These are phyloP conservation scores for Sonneratia caseolaris DNA, from an alignment of 345 rosid species.

Conservation along the genomic window DNA sequence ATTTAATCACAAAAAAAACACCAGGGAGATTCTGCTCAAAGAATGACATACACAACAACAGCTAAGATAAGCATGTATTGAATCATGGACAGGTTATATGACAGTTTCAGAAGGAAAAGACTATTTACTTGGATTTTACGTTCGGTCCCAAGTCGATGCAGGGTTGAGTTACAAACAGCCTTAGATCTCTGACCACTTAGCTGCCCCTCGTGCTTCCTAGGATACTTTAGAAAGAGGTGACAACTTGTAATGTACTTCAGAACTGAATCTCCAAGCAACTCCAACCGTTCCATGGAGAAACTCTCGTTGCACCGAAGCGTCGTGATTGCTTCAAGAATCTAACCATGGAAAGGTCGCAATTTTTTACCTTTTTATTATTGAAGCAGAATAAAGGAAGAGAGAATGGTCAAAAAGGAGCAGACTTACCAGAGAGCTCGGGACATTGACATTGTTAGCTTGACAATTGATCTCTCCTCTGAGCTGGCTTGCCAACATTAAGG, in stretches of 20 bases:
- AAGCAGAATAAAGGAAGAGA: constrained; percentile 3
- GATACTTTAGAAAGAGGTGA: constrained; percentile 57
- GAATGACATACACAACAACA: neutral
- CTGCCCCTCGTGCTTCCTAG: constrained; percentile 61
- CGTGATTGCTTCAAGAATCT: constrained; percentile 83
- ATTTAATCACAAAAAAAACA: neutral
- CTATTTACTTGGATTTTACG: constrained; percentile 55
- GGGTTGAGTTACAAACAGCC: constrained; percentile 53
- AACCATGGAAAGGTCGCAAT: constrained; percentile 11
- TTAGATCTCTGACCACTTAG: constrained; percentile 33
- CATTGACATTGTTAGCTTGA: constrained; percentile 27
- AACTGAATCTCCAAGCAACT: constrained; percentile 92
- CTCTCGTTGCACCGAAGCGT: constrained; percentile 56
- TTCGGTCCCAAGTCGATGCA: constrained; percentile 51
- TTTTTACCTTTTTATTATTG: neutral
- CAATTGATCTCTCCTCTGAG: constrained; percentile 70
- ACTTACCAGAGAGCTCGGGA: constrained; percentile 60
- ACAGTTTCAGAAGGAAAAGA: neutral
- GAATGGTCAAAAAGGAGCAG: neutral
- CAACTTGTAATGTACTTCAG: constrained; percentile 74
- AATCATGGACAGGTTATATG: neutral
- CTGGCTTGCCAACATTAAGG: constrained; percentile 80
- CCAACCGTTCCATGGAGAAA: constrained; percentile 94
- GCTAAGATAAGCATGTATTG: neutral
- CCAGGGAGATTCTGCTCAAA: neutral